Percentiles rank a stretch among this genome's conserved stretches.
Evolutionary conservation across 169 alveolate species (phyloP).

Genomic region (Eimeria tenella): DNA sequence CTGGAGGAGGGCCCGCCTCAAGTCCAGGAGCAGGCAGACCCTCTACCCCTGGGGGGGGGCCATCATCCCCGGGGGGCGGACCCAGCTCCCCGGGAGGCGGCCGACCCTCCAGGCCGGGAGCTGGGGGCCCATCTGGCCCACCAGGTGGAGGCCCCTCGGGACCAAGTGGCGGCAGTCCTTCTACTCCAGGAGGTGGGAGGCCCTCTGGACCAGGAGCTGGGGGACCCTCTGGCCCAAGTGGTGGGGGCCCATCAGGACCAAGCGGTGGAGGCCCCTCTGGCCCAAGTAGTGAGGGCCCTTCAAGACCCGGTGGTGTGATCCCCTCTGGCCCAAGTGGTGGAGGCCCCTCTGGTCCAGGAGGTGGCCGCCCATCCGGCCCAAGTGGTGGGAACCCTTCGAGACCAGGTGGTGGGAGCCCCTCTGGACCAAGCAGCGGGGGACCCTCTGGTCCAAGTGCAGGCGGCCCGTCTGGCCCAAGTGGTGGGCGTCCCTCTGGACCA

Average conservation of each 20-base stretch:
- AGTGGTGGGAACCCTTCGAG: neutral
- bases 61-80: neutral
- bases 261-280: neutral
- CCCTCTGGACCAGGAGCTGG: neutral
- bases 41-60: neutral
- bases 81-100: neutral
- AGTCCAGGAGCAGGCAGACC: neutral
- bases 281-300: neutral
- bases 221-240: neutral
- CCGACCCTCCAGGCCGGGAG: neutral
- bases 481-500: neutral
- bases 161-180: neutral
- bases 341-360: neutral
- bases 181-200: neutral
- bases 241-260: neutral
- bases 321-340: neutral
- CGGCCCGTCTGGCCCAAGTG: neutral
- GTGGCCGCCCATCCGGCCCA: neutral
- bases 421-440: neutral
- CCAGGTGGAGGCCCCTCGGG: neutral
- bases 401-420: neutral
- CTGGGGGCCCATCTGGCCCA: neutral
- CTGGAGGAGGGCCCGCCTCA: neutral
- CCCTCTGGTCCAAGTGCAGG: neutral
- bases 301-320: neutral